These are phyloP conservation scores for Daldinia sp. DNA, from an alignment of 2,329 filamentous ascomycete species.

Conservation along the genomic window DNA sequence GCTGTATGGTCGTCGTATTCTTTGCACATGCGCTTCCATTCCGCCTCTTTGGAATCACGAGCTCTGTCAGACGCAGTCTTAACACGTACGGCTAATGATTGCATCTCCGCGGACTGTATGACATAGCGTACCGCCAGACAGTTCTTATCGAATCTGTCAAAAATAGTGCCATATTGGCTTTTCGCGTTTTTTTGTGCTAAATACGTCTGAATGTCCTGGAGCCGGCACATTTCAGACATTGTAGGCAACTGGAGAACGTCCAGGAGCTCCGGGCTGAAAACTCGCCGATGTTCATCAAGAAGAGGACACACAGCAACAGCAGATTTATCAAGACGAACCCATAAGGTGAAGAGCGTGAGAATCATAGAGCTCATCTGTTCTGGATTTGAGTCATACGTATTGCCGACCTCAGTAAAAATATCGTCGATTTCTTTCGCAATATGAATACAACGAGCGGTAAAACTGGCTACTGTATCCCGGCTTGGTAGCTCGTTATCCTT, in stretches of 20 bases:
- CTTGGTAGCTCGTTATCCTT: neutral
- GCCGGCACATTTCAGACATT: conserved; percentile 61
- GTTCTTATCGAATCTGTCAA: conserved; percentile 56
- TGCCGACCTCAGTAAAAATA: conserved; percentile 52
- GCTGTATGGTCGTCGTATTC: conserved; percentile 52
- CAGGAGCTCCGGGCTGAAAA: conserved; percentile 62
- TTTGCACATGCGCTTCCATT: conserved; percentile 29
- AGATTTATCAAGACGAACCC: conserved; percentile 67
- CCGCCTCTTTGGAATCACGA: conserved; percentile 26
- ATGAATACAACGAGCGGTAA: conserved; percentile 33
- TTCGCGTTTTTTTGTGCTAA: conserved; percentile 54
- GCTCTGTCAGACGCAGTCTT: conserved; percentile 35
- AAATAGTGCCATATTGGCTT: conserved; percentile 56
- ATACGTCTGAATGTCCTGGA: conserved; percentile 64
- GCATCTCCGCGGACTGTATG: conserved; percentile 49
- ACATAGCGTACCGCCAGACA: conserved; percentile 64
- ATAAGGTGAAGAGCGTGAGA: conserved; percentile 68
- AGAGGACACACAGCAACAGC: conserved; percentile 60
- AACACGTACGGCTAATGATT: conserved; percentile 37
- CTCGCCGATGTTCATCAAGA: conserved; percentile 63
- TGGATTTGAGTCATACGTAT: conserved; percentile 58
- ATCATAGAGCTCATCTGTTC: conserved; percentile 66
- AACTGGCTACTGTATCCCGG: neutral
- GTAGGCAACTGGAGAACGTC: conserved; percentile 66
- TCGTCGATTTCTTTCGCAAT: conserved; percentile 52